Base-by-base conservation (phyloP, 208 protist genomes). In the Porcisia deanei region DNA sequence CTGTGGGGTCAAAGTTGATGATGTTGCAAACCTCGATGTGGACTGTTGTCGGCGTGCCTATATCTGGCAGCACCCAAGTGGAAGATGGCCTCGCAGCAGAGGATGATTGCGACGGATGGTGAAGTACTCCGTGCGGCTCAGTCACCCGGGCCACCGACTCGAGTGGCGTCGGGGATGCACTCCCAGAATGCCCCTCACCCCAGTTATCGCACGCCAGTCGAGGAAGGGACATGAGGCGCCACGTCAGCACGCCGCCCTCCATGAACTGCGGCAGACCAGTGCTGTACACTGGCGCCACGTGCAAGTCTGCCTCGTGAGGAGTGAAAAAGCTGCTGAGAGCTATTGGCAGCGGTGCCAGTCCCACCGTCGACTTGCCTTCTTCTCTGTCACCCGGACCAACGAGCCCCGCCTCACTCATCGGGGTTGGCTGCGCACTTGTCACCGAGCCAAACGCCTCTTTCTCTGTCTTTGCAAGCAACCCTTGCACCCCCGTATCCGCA, bases 1-100 rank as follows among this genome's bases (percentile, higher is more conserved):
- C 78, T 1, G 72, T 45, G 57, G 18, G 58, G 47, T 70, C 52
- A 39, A 82, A 64, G 71, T 45, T 77, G 10, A 82, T 8, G 3
- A 82, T 41, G 43, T 77, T 5, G 43, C 68, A 74, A 55, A 82
- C 78, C 49, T 67, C 52, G 18, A 77, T 22, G 7, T 65, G 78
- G 8, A 82, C 49, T 20, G 45, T 54, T 6, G 72, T 73, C 6
- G 73, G 41, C 12, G 66, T 73, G 71, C 78, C 78, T 0, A 73
- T 66, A 12, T 82, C 78, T 16, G 78, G 78, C 72, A 57, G 74
- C 57, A 12, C 71, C 78, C 78, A 82, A 60, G 53, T 68, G 39
- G 65, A 53, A 0, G n/a, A n/a, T 4, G 53, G 34, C 1, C 10
- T 8, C 34, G 14, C 12, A 68, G 55, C 41, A 22, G 61, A n/a